These are phyloP conservation scores for Vitis amurensis DNA, from an alignment of 164 flowering plant genomes.

Conservation along the genomic window DNA sequence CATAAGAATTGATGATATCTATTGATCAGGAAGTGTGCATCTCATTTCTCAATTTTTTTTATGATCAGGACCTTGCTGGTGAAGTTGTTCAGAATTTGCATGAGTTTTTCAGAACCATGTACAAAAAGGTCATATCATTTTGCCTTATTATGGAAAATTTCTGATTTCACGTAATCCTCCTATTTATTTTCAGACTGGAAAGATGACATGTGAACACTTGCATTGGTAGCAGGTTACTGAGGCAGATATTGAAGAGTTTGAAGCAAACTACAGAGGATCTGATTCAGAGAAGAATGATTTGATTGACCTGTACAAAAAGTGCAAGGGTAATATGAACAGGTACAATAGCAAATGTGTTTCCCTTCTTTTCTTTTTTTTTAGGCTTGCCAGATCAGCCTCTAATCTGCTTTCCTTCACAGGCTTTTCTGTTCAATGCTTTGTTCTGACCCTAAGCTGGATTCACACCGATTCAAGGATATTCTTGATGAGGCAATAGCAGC, in stretches of 20 bases:
- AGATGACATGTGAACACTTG: not conserved
- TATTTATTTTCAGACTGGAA: not conserved
- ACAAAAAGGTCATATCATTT: constrained; percentile 64
- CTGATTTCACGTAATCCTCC: not conserved
- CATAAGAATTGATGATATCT: not conserved
- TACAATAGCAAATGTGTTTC: constrained; percentile 11
- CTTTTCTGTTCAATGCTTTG: constrained; percentile 95
- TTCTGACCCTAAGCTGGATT: constrained; percentile 89
- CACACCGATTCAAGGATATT: constrained; percentile 94
- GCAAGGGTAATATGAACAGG: constrained; percentile 94
- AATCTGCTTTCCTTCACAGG: constrained; percentile 36
- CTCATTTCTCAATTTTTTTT: not conserved
- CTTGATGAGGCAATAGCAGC: constrained; percentile 81
- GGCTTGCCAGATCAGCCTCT: constrained; percentile 4
- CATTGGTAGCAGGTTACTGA: constrained; percentile 69
- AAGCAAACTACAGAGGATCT: constrained; percentile 92
- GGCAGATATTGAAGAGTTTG: constrained; percentile 94
- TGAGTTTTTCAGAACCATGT: constrained; percentile 70
- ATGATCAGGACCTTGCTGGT: constrained; percentile 81
- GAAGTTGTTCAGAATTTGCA: constrained; percentile 63
- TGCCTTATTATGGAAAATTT: not conserved
- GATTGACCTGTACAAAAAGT: constrained; percentile 65
- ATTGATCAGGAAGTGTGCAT: not conserved
- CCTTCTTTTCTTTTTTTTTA: not conserved
- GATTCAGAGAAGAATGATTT: constrained; percentile 86